Evolutionary conservation across 805 yeast genomes (phyloP).

Genomic region (Peterozyma xylosa): DNA sequence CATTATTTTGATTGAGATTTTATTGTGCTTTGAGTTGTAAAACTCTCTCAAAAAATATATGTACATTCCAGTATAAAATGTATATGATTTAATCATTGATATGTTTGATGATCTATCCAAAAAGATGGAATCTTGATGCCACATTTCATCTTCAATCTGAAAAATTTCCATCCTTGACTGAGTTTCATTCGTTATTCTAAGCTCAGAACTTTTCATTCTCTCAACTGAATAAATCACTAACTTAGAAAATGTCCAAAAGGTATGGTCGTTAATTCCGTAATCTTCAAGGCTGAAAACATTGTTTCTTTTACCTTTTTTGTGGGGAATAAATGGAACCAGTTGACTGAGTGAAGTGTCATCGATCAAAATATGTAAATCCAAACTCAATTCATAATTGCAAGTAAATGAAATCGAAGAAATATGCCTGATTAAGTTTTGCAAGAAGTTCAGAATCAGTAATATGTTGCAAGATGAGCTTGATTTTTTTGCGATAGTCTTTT

Average conservation of each 20-base stretch:
- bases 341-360: too few species aligned
- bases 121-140: background rate
- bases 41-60: background rate
- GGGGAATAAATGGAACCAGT: too few species aligned
- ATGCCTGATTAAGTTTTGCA: too few species aligned
- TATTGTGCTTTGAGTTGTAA: conserved; percentile 7
- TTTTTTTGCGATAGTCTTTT: too few species aligned
- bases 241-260: background rate
- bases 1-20: conserved; percentile 4
- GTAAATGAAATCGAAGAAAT: too few species aligned
- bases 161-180: background rate
- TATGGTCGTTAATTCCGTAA: background rate
- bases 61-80: background rate
- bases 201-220: too few species aligned
- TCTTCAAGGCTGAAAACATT: background rate
- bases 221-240: background rate
- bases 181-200: background rate
- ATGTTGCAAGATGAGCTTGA: too few species aligned
- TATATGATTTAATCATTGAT: background rate
- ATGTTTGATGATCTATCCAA: background rate
- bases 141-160: background rate
- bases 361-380: too few species aligned
- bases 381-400: too few species aligned
- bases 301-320: background rate
- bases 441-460: too few species aligned